These are phyloP conservation scores for Cucurbita argyrosperma DNA, from an alignment of 306 rosid genomes.

Conservation along the genomic window DNA sequence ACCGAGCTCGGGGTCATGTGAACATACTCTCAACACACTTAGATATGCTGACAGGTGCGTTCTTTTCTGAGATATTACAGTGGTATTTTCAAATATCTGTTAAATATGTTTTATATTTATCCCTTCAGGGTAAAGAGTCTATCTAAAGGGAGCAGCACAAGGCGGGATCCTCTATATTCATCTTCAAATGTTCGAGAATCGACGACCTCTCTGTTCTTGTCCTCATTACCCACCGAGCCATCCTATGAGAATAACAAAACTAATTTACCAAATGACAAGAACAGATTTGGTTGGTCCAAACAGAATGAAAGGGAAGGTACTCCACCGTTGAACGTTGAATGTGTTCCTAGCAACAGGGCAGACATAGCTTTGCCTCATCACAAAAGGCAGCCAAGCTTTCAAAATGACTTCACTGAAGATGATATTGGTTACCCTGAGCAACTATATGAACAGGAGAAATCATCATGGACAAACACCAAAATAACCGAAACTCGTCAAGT, in stretches of 20 bases:
- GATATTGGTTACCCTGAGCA: constrained; percentile 33
- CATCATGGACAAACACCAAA: constrained; percentile 24
- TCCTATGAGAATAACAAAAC: constrained; percentile 46
- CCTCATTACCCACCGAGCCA: constrained; percentile 32
- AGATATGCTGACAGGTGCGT: constrained; percentile 94
- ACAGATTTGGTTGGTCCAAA: constrained; percentile 62
- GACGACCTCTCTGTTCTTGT: constrained; percentile 52
- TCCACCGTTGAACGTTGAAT: constrained; percentile 33
- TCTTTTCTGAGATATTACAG: not conserved
- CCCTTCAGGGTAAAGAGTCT: constrained; percentile 75
- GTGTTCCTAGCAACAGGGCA: constrained; percentile 47
- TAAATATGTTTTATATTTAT: not conserved
- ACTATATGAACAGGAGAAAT: constrained; percentile 31
- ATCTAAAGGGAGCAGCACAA: constrained; percentile 68
- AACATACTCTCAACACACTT: constrained; percentile 90
- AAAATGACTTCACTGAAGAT: constrained; percentile 29
- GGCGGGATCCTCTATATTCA: constrained; percentile 58
- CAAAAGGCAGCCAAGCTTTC: constrained; percentile 35
- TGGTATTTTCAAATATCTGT: not conserved
- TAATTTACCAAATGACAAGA: constrained; percentile 37
- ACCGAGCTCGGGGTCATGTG: constrained; percentile 96
- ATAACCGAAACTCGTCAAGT: constrained; percentile 25
- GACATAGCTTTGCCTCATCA: constrained; percentile 35
- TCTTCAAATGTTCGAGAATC: constrained; percentile 70
- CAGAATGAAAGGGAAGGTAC: constrained; percentile 55